Evolutionary conservation across 75 land plant species (phyloP), one percentile per base, ranked within the genome.

Genomic region (Picea glauca): DNA sequence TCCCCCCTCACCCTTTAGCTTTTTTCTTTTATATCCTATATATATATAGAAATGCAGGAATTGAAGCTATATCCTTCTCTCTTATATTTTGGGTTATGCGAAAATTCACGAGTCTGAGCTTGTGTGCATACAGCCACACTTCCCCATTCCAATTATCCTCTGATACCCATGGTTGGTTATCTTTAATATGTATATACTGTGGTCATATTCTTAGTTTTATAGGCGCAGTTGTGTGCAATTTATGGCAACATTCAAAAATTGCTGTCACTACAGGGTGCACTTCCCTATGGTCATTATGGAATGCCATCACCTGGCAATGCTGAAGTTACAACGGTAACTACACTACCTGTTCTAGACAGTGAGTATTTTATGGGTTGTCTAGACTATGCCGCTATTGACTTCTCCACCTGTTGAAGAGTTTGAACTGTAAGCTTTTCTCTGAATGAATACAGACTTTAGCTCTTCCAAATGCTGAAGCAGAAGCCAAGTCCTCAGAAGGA

Each of bases 241-340:
- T 40, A 50, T 50, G 54, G 43, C 26, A n/a, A n/a, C 50, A 70
- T 20, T 70, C 8, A 40, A 70, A 70, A 2, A 12, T n/a, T 70
- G 73, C 43, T 40, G 73, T 70, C 13, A 70, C 73, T 40, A 8
- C 50, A 70, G 73, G 81, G 81, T 58, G 79, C 83, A 17, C 83
- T 80, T 79, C 86, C 86, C 40, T 85, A 85, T 64, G 85, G 81
- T n/a, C 87, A 83, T 58, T 85, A 85, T 75, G 87, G 86, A 20
- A 18, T 83, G 31, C 72, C 78, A 17, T 60, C 82, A 7, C 81
- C 86, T 33, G 81, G 79, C 57, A 33, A 33, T 20, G 81, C 60
- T 20, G 81, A 74, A 40, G 81, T 77, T 58, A 76, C 57, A 21
- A 83, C 83, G 73, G 73, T 70, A 70, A 70, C 73, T 70, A 70